phyloP scores from a whole-genome alignment of 192 early-diverging fungal genomes.

The Gigaspora rosea region DNA sequence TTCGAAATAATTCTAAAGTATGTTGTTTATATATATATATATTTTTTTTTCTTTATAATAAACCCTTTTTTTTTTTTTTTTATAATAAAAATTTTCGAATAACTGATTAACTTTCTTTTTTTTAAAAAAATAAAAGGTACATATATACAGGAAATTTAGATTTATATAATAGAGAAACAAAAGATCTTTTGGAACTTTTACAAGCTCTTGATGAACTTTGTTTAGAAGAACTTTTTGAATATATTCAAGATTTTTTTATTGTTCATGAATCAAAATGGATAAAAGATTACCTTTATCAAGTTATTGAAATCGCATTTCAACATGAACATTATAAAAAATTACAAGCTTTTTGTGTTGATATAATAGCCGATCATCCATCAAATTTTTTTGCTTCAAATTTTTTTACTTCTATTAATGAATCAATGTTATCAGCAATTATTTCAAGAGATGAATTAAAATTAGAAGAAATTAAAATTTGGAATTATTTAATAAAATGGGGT shows the following conservation, averaged over 20 bases:
- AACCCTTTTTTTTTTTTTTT: not conserved
- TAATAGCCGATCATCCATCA: not conserved
- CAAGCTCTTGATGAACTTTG: constrained; percentile 15
- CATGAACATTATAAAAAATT: not conserved
- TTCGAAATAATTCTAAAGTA: constrained; percentile 24
- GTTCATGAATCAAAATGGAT: not conserved
- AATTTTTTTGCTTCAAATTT: not conserved
- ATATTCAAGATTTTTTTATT: constrained; percentile 10
- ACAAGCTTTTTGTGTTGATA: constrained; percentile 8
- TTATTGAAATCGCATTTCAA: constrained; percentile 10
- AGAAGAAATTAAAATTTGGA: constrained; percentile 14
- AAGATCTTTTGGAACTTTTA: not conserved
- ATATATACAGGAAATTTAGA: not conserved
- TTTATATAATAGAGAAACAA: not conserved
- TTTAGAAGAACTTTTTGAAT: constrained; percentile 12
- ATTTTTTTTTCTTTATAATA: not conserved
- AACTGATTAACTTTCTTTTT: not conserved
- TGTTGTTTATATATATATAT: too few relatives aligned
- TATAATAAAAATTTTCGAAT: not conserved
- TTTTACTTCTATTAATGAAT: constrained; percentile 1
- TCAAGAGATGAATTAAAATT: constrained; percentile 14
- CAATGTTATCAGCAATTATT: not conserved
- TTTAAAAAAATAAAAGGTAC: not conserved
- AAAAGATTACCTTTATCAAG: not conserved
- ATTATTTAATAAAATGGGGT: constrained; percentile 17